Percentiles rank a stretch among this genome's conserved stretches.
phyloP scores from a whole-genome alignment of 2,329 filamentous ascomycete genomes.

The Alternaria panax region DNA sequence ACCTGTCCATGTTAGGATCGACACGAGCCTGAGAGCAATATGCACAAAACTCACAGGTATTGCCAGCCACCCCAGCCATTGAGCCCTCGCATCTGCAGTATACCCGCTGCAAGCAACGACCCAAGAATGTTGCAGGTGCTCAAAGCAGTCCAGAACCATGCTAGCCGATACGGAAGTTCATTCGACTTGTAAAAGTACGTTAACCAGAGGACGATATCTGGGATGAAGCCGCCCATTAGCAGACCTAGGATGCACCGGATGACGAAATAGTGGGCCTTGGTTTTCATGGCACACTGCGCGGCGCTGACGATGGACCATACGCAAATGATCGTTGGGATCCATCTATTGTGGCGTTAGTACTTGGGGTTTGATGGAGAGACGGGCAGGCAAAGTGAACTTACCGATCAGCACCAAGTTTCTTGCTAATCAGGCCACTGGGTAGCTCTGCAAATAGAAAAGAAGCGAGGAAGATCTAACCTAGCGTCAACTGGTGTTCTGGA shows the following conservation, averaged over 20 bases:
- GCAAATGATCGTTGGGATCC: constrained; percentile 49
- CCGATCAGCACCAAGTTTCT: constrained; percentile 59
- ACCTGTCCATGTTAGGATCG: constrained; percentile 41
- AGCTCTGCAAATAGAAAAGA: constrained; percentile 59
- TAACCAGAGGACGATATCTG: constrained; percentile 52
- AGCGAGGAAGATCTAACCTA: constrained; percentile 39
- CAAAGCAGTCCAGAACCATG: constrained; percentile 54
- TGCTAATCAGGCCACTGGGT: constrained; percentile 60
- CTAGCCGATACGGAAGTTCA: constrained; percentile 54
- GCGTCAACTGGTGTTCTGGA: constrained; percentile 5
- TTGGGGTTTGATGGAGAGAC: neutral
- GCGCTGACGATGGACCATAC: constrained; percentile 48
- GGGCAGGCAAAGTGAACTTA: constrained; percentile 3
- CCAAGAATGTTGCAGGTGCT: constrained; percentile 49
- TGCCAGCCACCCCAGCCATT: constrained; percentile 55
- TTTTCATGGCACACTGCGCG: constrained; percentile 46
- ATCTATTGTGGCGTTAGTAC: constrained; percentile 23
- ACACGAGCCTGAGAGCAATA: constrained; percentile 37
- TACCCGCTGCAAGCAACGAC: constrained; percentile 50
- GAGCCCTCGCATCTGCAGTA: constrained; percentile 53
- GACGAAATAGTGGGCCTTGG: constrained; percentile 47
- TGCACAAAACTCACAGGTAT: constrained; percentile 24
- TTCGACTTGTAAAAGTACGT: constrained; percentile 52
- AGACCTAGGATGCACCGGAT: constrained; percentile 52
- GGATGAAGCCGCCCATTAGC: constrained; percentile 45